Evolutionary conservation across 768 basidiomycete genomes (phyloP).

Genomic region (Hemileccinum rubropunctum): DNA sequence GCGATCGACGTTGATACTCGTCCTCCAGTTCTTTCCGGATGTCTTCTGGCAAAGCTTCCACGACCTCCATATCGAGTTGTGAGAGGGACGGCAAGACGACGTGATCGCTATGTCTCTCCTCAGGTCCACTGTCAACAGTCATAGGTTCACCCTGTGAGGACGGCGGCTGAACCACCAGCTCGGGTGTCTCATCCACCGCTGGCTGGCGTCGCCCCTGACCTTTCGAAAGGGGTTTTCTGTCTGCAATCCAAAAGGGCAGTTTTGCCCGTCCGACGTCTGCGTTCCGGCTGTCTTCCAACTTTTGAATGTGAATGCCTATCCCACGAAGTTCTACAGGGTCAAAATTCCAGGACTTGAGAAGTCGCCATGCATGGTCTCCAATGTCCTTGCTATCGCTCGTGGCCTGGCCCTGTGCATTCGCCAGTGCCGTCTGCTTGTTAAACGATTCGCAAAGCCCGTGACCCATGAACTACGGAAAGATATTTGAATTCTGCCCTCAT

Average conservation of each 20-base stretch:
- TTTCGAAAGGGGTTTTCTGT: slow-evolving; percentile 2
- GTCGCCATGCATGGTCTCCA: slow-evolving; percentile 71
- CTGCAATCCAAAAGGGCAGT: slow-evolving; percentile 51
- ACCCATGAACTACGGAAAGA: slow-evolving; percentile 69
- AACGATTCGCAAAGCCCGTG: slow-evolving; percentile 84
- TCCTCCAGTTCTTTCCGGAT: slow-evolving; percentile 65
- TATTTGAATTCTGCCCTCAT: neutral
- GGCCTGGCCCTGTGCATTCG: slow-evolving; percentile 58
- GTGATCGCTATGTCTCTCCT: slow-evolving; percentile 11
- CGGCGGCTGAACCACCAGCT: slow-evolving; percentile 31
- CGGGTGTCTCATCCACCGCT: slow-evolving; percentile 6
- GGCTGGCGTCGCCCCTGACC: slow-evolving; percentile 2
- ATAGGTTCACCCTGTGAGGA: slow-evolving; percentile 31
- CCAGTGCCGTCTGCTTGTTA: slow-evolving; percentile 67
- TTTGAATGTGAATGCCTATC: slow-evolving; percentile 87
- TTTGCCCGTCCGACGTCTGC: slow-evolving; percentile 53
- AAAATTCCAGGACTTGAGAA: slow-evolving; percentile 71
- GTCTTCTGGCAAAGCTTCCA: slow-evolving; percentile 68
- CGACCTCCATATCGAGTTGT: slow-evolving; percentile 69
- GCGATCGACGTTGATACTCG: slow-evolving; percentile 63
- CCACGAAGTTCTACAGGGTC: slow-evolving; percentile 89
- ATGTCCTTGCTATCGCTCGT: slow-evolving; percentile 74
- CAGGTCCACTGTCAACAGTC: neutral
- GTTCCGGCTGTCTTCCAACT: slow-evolving; percentile 58
- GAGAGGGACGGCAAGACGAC: slow-evolving; percentile 67